Conservation (phyloP, 192 early-diverging fungal genomes). For the Linnemannia zychae region DNA sequence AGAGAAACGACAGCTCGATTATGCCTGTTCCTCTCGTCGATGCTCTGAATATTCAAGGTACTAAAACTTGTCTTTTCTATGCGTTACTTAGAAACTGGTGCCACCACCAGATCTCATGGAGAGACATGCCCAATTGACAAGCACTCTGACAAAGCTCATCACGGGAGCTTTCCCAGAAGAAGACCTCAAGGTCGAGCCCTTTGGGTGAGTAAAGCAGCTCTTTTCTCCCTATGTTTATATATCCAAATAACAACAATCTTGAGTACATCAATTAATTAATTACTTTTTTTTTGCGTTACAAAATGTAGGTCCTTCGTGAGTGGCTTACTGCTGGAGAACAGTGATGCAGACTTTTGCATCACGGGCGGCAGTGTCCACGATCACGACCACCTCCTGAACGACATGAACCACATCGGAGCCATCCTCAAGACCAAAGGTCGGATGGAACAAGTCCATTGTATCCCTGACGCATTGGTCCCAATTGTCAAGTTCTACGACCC, state of each 20-base stretch:
- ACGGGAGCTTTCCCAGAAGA: slow-evolving; percentile 18
- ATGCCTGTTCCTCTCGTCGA: not conserved
- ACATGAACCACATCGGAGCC: slow-evolving; percentile 32
- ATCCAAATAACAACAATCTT: not conserved
- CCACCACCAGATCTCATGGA: slow-evolving; percentile 25
- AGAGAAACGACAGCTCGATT: not conserved
- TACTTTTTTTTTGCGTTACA: not conserved
- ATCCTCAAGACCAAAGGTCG: slow-evolving; percentile 18
- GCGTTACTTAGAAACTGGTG: slow-evolving; percentile 19
- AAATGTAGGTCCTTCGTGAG: slow-evolving; percentile 51
- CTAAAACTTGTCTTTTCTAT: not conserved
- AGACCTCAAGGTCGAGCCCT: slow-evolving; percentile 36
- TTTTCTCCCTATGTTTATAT: not conserved
- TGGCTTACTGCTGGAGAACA: slow-evolving; percentile 32
- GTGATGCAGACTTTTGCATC: slow-evolving; percentile 58
- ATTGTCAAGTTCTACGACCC: slow-evolving; percentile 59
- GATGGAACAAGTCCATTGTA: slow-evolving; percentile 32
- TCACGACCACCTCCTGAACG: slow-evolving; percentile 17
- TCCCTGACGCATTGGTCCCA: slow-evolving; percentile 47
- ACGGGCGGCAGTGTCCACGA: slow-evolving; percentile 27
- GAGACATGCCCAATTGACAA: slow-evolving; percentile 10
- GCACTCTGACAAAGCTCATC: slow-evolving; percentile 5
- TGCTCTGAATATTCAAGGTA: not conserved
- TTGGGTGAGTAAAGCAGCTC: slow-evolving; percentile 15
- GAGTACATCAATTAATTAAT: not conserved